Evolutionary conservation across 495 filamentous ascomycete species (phyloP).

Genomic region (Hyaloscypha bicolor): DNA sequence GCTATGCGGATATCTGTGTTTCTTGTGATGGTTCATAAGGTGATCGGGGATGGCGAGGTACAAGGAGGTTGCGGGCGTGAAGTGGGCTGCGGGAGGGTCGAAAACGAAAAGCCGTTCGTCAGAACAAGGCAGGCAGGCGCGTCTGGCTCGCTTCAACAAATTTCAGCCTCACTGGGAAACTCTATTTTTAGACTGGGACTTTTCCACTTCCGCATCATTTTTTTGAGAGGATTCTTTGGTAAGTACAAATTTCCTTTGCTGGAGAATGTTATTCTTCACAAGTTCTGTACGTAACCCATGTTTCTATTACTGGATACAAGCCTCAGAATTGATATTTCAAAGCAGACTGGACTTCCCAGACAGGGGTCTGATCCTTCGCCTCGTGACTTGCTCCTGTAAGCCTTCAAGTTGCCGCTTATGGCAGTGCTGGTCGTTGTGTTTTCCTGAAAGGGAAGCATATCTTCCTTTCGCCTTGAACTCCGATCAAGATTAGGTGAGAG

Average conservation of each 20-base stretch:
- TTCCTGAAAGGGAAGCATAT: neutral
- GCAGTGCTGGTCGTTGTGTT: neutral
- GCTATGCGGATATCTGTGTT: constrained; percentile 8
- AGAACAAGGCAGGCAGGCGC: constrained; percentile 19
- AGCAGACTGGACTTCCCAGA: neutral
- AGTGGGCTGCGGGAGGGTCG: neutral
- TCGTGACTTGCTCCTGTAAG: neutral
- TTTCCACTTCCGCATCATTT: neutral
- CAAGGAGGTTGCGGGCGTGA: neutral
- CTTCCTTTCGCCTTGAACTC: neutral
- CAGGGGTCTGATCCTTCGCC: neutral
- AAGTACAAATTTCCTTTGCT: neutral
- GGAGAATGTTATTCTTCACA: neutral
- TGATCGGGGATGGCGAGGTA: constrained; percentile 1
- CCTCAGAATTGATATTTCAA: neutral
- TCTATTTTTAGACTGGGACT: neutral
- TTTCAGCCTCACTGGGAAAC: neutral
- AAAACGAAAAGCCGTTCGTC: neutral
- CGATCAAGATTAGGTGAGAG: neutral
- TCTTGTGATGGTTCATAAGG: constrained; percentile 22
- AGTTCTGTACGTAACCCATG: neutral
- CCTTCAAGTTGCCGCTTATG: neutral
- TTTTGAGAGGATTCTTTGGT: neutral
- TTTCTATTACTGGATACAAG: neutral
- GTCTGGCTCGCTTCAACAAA: constrained; percentile 1